phyloP scores from a whole-genome alignment of 2,329 filamentous ascomycete genomes.

The Xylaria sp. region DNA sequence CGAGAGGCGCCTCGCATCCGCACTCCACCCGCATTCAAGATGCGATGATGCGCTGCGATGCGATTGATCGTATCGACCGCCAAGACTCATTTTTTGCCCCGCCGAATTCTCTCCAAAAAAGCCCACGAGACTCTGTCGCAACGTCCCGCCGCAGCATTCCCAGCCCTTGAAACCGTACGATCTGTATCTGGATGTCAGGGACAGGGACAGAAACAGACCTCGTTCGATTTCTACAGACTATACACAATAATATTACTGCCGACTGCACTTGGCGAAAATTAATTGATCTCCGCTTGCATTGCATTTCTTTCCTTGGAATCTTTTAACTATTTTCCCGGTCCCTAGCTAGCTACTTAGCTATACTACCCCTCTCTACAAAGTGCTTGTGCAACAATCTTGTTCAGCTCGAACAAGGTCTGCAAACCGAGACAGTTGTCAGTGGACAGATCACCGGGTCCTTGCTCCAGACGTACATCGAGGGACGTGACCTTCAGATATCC shows the following conservation, averaged over 20 bases:
- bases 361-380: slow-evolving; percentile 10
- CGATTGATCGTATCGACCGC: slow-evolving; percentile 14
- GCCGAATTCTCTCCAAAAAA: slow-evolving; percentile 20
- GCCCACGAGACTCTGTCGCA: slow-evolving; percentile 13
- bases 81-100: slow-evolving; percentile 24
- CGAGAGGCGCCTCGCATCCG: slow-evolving; percentile 17
- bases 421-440: not conserved
- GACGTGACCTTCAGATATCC: slow-evolving; percentile 8
- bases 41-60: slow-evolving; percentile 22
- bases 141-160: slow-evolving; percentile 22
- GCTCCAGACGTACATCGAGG: not conserved
- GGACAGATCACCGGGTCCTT: not conserved
- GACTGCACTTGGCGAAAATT: not conserved
- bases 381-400: not conserved
- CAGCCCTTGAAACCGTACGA: slow-evolving; percentile 33
- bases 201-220: slow-evolving; percentile 8
- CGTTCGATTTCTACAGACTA: slow-evolving; percentile 23
- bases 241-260: not conserved
- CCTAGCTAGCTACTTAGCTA: not conserved
- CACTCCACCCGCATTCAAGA: slow-evolving; percentile 25
- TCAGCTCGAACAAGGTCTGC: not conserved
- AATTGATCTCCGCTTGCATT: not conserved
- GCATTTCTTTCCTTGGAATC: not conserved
- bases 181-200: slow-evolving; percentile 17
- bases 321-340: too few species aligned